Percentiles rank a stretch among this genome's conserved stretches.
Evolutionary conservation across 2,329 filamentous ascomycete genomes (phyloP).

Genomic region (Harringtonia lauricola): DNA sequence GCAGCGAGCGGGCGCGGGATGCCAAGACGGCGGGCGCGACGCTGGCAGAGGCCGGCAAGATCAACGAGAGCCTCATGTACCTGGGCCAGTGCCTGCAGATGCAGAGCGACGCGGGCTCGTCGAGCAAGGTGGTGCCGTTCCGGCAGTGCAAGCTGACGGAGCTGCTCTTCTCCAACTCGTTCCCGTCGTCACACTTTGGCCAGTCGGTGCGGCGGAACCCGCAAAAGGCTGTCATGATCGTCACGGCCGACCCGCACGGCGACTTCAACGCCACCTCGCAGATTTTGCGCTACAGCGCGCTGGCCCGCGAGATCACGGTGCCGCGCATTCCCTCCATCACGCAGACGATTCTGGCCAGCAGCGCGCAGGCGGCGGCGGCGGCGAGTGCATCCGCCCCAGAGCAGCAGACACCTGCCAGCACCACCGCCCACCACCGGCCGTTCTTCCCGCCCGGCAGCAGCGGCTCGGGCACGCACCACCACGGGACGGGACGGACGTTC

Average conservation of each 20-base stretch:
- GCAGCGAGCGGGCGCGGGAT: constrained; percentile 84
- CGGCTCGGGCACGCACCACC: neutral
- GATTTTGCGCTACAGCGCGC: constrained; percentile 85
- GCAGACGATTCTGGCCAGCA: constrained; percentile 47
- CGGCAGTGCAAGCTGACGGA: constrained; percentile 80
- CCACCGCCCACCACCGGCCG: constrained; percentile 26
- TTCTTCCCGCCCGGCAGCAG: constrained; percentile 26
- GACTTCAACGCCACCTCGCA: constrained; percentile 97
- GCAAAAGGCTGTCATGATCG: constrained; percentile 90
- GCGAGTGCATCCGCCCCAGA: neutral
- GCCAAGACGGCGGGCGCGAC: constrained; percentile 91
- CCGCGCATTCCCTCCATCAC: constrained; percentile 78
- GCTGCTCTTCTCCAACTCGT: constrained; percentile 80
- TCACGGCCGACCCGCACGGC: constrained; percentile 83
- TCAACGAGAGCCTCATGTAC: constrained; percentile 98
- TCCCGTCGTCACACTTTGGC: constrained; percentile 39
- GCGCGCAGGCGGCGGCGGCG: constrained; percentile 5
- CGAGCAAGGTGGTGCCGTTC: constrained; percentile 70
- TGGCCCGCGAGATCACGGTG: constrained; percentile 87
- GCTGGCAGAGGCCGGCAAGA: constrained; percentile 90
- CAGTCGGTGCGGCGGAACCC: constrained; percentile 44
- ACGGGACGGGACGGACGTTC: constrained; percentile 24
- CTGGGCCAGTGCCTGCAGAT: constrained; percentile 93
- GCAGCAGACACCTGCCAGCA: no score
- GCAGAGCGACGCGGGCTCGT: constrained; percentile 69